phyloP scores from a whole-genome alignment of 257 asterid genomes.

The Solanum peruvianum region DNA sequence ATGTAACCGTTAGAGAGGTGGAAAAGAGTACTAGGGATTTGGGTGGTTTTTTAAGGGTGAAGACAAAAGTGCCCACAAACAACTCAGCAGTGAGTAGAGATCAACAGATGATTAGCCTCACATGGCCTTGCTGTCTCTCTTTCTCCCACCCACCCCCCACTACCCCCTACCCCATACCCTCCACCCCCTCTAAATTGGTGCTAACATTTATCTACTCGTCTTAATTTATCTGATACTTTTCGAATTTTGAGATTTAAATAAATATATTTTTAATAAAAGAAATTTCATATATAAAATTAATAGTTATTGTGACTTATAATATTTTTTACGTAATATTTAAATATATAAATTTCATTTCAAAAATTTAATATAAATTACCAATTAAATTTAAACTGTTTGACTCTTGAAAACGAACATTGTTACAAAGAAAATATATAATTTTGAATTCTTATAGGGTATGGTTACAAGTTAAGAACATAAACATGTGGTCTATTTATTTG shows the following conservation, averaged over 20 bases:
- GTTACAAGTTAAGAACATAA: not conserved
- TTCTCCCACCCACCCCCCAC: not conserved
- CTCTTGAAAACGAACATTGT: fast-evolving
- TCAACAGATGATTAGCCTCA: not conserved
- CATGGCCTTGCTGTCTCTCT: not conserved
- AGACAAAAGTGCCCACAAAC: not conserved
- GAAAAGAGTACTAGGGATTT: not conserved
- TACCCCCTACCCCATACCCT: too few relatives aligned
- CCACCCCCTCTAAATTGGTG: not conserved
- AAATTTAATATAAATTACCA: fast-evolving
- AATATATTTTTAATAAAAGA: fast-evolving
- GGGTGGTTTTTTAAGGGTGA: not conserved
- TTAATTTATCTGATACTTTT: too few relatives aligned
- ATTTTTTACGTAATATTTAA: not conserved
- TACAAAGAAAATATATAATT: too few relatives aligned
- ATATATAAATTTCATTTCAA: too few relatives aligned
- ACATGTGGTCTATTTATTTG: not conserved
- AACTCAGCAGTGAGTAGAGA: not conserved
- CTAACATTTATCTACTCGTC: fast-evolving
- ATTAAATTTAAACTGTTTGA: too few relatives aligned
- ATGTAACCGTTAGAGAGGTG: not conserved
- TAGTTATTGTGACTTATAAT: too few relatives aligned
- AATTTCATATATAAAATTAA: too few relatives aligned
- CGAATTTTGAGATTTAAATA: fast-evolving
- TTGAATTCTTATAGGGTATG: not conserved